Evolutionary conservation across 2,329 filamentous ascomycete species (phyloP), one percentile per base, ranked within the genome.

Genomic region (Fusarium xylarioides): DNA sequence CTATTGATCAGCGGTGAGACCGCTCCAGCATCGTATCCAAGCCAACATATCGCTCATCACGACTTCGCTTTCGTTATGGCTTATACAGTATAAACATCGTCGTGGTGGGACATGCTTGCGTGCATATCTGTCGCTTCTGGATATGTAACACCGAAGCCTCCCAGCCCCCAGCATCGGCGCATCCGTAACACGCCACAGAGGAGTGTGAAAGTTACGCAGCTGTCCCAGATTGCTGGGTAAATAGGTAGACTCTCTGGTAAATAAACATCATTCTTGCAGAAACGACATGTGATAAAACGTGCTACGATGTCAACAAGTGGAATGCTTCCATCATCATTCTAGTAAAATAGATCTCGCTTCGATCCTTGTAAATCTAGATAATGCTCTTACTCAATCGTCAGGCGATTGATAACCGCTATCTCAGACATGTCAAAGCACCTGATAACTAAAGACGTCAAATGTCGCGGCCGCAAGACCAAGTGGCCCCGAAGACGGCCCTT

Each of bases 401-500:
- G 40, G 46, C 52, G 46, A 64, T 65, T 49, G 54, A 47, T 50
- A 49, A 26, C 30, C 30, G 26, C n/a, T 37, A 61, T 68, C 37
- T 47, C 19, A 34, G 47, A 30, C 19, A 23, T 21, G 61, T 18
- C 52, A 66, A 57, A 73, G 58, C 70, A 73, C 66, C 66, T 59
- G 56, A 73, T 65, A 42, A n/a, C n/a, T n/a, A n/a, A 53, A 42
- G 35, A 67, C 47, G 54, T 49, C 44, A 58, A 35, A 23, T 57
- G 42, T 61, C 35, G 61, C 57, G 43, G 43, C 26, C 30, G 32
- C 30, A 34, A 11, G 35, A 35, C 28, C 32, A 43, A 55, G 43
- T 50, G 50, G 32, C 38, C 19, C 70, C 70, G 52, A 70, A 32
- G 46, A 70, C 40, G 47, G 70, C 46, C 66, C 70, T 66, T 73